Percentiles rank a stretch among this genome's conserved stretches.
Conservation (phyloP, 495 filamentous ascomycete genomes). For the Penicillium daleae region DNA sequence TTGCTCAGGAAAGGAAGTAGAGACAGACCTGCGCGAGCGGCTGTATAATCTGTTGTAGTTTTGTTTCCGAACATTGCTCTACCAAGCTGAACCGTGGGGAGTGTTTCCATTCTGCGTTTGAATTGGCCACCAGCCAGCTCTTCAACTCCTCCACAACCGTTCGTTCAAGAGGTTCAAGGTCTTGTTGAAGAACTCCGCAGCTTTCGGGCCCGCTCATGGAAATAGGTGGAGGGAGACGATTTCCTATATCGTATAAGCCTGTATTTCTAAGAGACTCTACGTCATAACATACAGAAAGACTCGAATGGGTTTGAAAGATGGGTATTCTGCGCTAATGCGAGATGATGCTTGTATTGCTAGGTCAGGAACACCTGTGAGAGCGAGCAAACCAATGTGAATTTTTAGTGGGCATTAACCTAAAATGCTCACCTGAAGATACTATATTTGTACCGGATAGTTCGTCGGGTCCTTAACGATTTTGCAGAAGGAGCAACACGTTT, state of each 20-base stretch:
- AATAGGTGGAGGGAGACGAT: background rate
- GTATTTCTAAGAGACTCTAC: background rate
- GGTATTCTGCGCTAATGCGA: no score
- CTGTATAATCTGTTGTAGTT: background rate
- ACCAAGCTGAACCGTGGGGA: background rate
- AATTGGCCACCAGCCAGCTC: background rate
- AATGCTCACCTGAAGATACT: background rate
- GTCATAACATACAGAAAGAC: background rate
- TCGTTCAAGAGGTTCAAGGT: background rate
- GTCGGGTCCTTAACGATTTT: background rate
- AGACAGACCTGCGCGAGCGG: background rate
- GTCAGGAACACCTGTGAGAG: background rate
- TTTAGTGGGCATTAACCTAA: background rate
- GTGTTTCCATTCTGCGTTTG: background rate
- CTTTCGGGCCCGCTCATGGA: background rate
- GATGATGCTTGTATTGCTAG: no score
- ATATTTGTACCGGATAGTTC: background rate
- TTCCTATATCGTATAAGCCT: background rate
- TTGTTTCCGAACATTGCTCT: background rate
- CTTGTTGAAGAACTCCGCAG: background rate
- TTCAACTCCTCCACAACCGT: background rate
- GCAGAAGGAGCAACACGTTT: background rate
- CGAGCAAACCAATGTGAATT: background rate
- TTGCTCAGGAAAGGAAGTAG: background rate
- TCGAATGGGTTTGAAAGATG: no score